Base-by-base conservation (phyloP, 345 rosid genomes). In the Trapa bicornis region DNA sequence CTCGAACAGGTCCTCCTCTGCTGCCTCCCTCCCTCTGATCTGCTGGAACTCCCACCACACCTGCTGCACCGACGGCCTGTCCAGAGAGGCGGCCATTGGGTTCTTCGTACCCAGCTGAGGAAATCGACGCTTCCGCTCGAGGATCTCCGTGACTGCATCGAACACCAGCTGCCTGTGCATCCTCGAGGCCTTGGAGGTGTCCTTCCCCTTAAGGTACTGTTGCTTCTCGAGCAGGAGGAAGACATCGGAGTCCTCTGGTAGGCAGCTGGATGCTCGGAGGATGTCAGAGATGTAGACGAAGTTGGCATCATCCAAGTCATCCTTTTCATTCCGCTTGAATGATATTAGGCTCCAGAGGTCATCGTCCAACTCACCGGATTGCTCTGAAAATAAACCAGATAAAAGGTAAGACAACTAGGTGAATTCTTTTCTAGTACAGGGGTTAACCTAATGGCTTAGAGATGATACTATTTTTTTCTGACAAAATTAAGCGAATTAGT, bases 211-310 rank as follows among this genome's bases (percentile, higher is more conserved):
- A 67, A 77, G 82, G 72, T 77, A 77, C 61, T 83, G 88, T 74
- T 87, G 96, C 78, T 84, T 86, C 78, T 94, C 99, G 3, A 94
- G 88, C 15, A 85, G 63, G 1, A 74, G 62, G 79, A 86, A 89
- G n/a, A 83, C 64, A 71, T 85, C 89, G 0, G 86, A 68, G 35
- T 86, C 91, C 37, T 81, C 83, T 0, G 88, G 86, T 16, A 86
- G 66, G 77, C 71, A 81, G 72, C 79, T 74, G 10, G 79, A 77
- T n/a, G 93, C 91, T 54, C 80, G 70, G 69, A 94, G 75, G 71
- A 94, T 75, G 67, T 86, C 89, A 1, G 91, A 85, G 69, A 94
- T 79, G 85, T 94, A 94, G 38, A 68, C 39, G 64, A 84, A 85
- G 70, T 94, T 96, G n/a, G 75, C 61, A 1, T 84, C 86, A 10